These are phyloP conservation scores for Coniella vitis DNA, from an alignment of 2,329 filamentous ascomycete species.

Conservation along the genomic window DNA sequence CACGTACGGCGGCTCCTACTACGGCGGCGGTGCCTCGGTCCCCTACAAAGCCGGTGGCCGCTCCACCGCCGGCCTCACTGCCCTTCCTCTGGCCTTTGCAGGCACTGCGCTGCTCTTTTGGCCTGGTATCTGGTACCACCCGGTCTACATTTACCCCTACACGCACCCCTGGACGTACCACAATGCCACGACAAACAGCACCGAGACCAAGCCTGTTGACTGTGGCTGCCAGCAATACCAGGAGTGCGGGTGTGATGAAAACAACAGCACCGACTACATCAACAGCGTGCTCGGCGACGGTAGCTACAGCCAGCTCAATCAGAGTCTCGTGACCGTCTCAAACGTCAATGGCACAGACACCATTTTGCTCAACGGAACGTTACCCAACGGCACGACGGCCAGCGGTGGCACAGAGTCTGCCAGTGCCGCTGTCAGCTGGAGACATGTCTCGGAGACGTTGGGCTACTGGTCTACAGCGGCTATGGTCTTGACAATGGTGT, in stretches of 20 bases:
- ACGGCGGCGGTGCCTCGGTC: slow-evolving; percentile 55
- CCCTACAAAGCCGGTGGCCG: slow-evolving; percentile 54
- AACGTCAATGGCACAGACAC: slow-evolving; percentile 56
- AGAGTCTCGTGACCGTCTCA: slow-evolving; percentile 54
- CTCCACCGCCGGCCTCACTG: slow-evolving; percentile 43
- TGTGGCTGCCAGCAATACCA: slow-evolving; percentile 53
- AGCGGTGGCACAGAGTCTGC: slow-evolving; percentile 36
- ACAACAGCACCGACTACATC: slow-evolving; percentile 52
- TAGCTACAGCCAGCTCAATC: slow-evolving; percentile 52
- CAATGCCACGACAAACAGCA: slow-evolving; percentile 44
- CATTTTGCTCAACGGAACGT: slow-evolving; percentile 68
- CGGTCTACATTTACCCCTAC: slow-evolving; percentile 56
- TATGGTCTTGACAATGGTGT: slow-evolving; percentile 38
- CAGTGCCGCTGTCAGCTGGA: slow-evolving; percentile 27
- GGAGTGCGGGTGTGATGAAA: slow-evolving; percentile 65
- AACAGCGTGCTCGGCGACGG: slow-evolving; percentile 59
- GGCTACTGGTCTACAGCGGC: slow-evolving; percentile 46
- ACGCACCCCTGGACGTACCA: slow-evolving; percentile 40
- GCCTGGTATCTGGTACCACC: slow-evolving; percentile 58
- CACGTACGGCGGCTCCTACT: slow-evolving; percentile 55
- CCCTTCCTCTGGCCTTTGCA: slow-evolving; percentile 40
- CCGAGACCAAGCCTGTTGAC: slow-evolving; percentile 52
- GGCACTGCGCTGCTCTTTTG: slow-evolving; percentile 48
- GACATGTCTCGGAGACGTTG: slow-evolving; percentile 28
- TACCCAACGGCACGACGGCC: slow-evolving; percentile 60